phyloP scores from a whole-genome alignment of 1,284 basidiomycete species.

The Rhizoctonia solani region DNA sequence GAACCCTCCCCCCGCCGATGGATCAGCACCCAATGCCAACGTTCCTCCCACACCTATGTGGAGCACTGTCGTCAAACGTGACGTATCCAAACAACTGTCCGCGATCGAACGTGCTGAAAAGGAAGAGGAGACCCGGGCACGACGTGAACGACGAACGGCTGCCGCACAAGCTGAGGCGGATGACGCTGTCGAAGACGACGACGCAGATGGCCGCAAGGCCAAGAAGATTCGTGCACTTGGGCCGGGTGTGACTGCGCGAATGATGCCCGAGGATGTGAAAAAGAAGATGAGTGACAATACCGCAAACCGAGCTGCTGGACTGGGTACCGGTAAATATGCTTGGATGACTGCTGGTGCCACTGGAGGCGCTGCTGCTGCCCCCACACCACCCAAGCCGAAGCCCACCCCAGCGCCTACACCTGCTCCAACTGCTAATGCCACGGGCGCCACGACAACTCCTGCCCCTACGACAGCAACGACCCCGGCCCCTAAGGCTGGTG shows the following conservation, averaged over 20 bases:
- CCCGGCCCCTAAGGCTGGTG: constrained; percentile 46
- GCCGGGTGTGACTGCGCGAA: constrained; percentile 77
- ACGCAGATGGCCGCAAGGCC: constrained; percentile 66
- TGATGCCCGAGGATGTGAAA: constrained; percentile 85
- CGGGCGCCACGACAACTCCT: constrained; percentile 42
- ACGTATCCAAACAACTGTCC: constrained; percentile 73
- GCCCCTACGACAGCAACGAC: constrained; percentile 47
- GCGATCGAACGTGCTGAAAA: constrained; percentile 74
- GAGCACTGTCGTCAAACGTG: constrained; percentile 70
- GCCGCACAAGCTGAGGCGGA: constrained; percentile 42
- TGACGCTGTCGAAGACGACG: constrained; percentile 46
- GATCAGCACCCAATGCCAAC: neutral
- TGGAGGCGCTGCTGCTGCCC: constrained; percentile 48
- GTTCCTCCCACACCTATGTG: constrained; percentile 65
- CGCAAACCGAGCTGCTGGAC: constrained; percentile 75
- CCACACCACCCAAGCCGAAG: constrained; percentile 53
- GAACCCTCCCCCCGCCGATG: constrained; percentile 45
- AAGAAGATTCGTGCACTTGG: constrained; percentile 79
- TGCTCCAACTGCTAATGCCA: constrained; percentile 38
- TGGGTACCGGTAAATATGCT: constrained; percentile 72
- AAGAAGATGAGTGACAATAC: constrained; percentile 89
- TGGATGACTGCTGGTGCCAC: constrained; percentile 73
- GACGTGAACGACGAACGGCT: constrained; percentile 68
- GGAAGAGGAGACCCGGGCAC: constrained; percentile 74
- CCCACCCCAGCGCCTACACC: constrained; percentile 42